phyloP scores from a whole-genome alignment of 1,284 basidiomycete species.

The Trametes hirsuta region DNA sequence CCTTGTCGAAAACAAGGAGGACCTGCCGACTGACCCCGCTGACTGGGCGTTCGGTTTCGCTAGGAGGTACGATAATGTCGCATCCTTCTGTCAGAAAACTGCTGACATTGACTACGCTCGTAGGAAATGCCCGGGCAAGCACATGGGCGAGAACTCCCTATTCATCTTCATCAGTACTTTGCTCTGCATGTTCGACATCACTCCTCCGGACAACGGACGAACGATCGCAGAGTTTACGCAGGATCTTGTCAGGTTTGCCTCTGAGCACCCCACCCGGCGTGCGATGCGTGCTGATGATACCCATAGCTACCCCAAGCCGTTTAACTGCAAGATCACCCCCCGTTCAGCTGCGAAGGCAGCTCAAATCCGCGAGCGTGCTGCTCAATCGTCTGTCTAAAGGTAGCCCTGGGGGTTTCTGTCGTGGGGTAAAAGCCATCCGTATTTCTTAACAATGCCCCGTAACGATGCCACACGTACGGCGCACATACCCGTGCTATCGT shows the following conservation, averaged over 20 bases:
- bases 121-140: conserved; percentile 32
- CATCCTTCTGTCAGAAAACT: background rate
- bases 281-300: background rate
- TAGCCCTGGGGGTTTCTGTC: no score
- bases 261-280: background rate
- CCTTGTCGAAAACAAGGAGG: conserved; percentile 10
- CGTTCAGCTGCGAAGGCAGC: conserved; percentile 14
- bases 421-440: no score
- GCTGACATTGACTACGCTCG: background rate
- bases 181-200: conserved; percentile 29
- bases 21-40: conserved; percentile 14
- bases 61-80: conserved; percentile 13
- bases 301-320: conserved; percentile 23
- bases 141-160: conserved; percentile 29
- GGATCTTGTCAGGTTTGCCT: conserved; percentile 22
- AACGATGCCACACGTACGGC: no score
- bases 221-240: conserved; percentile 9
- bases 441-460: no score
- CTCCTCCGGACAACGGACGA: conserved; percentile 9
- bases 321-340: conserved; percentile 21
- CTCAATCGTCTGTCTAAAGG: no score
- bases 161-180: conserved; percentile 30
- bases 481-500: no score
- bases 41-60: conserved; percentile 27
- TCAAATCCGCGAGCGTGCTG: background rate